Evolutionary conservation across 78 protist genomes (phyloP), one percentile per base, ranked within the genome.

Genomic region (Dictyostelium firmibasis): DNA sequence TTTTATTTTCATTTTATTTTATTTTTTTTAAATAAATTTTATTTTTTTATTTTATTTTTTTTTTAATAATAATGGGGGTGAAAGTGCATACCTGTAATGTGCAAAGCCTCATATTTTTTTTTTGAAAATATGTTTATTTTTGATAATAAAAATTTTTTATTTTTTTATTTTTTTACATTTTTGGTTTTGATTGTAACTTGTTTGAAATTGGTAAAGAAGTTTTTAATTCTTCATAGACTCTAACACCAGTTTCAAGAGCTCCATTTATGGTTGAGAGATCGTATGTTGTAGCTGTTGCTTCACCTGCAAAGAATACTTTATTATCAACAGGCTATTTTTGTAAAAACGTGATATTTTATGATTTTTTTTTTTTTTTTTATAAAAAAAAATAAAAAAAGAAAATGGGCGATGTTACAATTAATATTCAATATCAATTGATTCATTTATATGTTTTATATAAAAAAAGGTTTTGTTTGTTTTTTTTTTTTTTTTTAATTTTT

Each of bases 241-340:
- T 87, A 47, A 43, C 31, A 27, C 93, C 93, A 87, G 78, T 87
- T 43, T 78, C 64, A 3, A 87, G 31, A 29, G 93, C 93, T 36
- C 93, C 93, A 36, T 87, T 87, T 5, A 87, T 76, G 1, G 93
- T 87, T 10, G 70, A 81, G 0, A 87, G 23, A 38, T 87, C 93
- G 67, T 64, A 78, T 27, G 79, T 47, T 29, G 78, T 87, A 33
- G 79, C 93, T 25, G 93, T 78, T 25, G 84, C 85, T 64, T 87
- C 93, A 43, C 93, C 93, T 16, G 85, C 93, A 87, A 87, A 86
- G 75, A 76, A 86, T 57, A 86, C 1, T 27, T 86, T 86, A 14
- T 86, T 76, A 27, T 74, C 44, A 8, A 86, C 16, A n/a, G n/a
- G 36, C 92, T 86, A 76, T 18, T 36, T 31, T 50, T 70, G 14